phyloP scores from a whole-genome alignment of 164 flowering plant species.

The Liquidambar formosana region DNA sequence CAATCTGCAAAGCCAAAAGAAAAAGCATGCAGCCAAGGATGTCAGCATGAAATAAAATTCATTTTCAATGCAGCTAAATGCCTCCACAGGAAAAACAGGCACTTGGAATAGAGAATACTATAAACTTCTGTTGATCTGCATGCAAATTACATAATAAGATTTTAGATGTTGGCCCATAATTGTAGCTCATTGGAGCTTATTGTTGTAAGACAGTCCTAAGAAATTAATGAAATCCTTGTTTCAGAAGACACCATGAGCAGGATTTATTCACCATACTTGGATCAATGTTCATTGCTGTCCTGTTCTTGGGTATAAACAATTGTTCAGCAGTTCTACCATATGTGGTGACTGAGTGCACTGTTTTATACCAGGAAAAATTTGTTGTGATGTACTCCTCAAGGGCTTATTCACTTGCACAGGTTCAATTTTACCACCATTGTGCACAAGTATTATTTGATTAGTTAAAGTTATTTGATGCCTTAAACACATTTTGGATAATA shows the following conservation, averaged over 20 bases:
- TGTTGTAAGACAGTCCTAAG: background rate
- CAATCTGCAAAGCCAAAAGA: slow-evolving; percentile 56
- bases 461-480: background rate
- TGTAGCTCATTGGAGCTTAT: background rate
- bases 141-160: no score
- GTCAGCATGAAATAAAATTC: background rate
- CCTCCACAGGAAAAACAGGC: background rate
- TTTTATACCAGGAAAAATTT: slow-evolving; percentile 49
- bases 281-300: slow-evolving; percentile 30
- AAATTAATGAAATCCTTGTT: background rate
- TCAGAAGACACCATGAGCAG: slow-evolving; percentile 37
- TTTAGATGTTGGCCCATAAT: background rate
- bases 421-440: slow-evolving; percentile 5
- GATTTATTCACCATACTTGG: slow-evolving; percentile 51
- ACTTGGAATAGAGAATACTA: background rate
- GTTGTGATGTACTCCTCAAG: no score
- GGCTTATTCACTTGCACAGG: slow-evolving; percentile 56
- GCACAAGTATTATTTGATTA: background rate
- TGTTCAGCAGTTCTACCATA: slow-evolving; percentile 45
- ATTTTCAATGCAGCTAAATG: background rate
- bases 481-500: background rate
- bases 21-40: background rate
- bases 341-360: slow-evolving; percentile 39
- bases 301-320: slow-evolving; percentile 43
- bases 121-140: no score